Evolutionary conservation across 352 stramenopile genomes (phyloP), one percentile per base, ranked within the genome.

Genomic region (Phytophthora pluvialis): DNA sequence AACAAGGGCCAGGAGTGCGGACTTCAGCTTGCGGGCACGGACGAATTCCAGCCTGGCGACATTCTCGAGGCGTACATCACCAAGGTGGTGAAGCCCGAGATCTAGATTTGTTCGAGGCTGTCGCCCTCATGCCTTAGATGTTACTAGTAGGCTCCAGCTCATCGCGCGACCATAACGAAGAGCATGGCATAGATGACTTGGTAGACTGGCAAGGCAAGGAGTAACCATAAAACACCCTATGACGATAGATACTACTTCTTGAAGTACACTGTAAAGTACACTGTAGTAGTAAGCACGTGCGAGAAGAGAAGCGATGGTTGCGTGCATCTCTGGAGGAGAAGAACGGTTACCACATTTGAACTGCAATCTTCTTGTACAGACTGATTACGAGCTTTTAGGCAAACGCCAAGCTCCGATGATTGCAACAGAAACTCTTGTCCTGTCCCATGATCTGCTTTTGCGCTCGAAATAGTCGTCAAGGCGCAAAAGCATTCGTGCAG

Each of bases 1-100:
- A 88, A 77, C 46, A 91, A 97, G 69, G 98, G 97, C 50, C 92
- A 98, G 63, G 98, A 99, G 73, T 99, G 98, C 72, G 98, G 98
- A 54, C 96, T 99, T 64, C 92, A 97, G 64, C 84, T 99, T 39
- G 85, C 89, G 25, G 98, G 91, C 60, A 84, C 80, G 42, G 69
- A 98, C 78, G 87, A 96, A 9, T 99, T 99, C 77, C 56, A 97
- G 80, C 76, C 86, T 36, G 97, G 93, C 36, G 97, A 99, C 75
- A 64, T 98, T 18, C 93, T 99, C 59, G 95, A 99, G 77, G 88
- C 84, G 2, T 97, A 96, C 69, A 78, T 67, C 7, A 76, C 86
- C 36, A 88, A 90, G 54, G 57, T 86, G 26, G 78, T 94, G 57
- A 94, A 91, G 73, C 78, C 85, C 51, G 55, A 65, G 16, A 64